Base-by-base conservation (phyloP, 768 basidiomycete genomes). In the Suillus discolor region DNA sequence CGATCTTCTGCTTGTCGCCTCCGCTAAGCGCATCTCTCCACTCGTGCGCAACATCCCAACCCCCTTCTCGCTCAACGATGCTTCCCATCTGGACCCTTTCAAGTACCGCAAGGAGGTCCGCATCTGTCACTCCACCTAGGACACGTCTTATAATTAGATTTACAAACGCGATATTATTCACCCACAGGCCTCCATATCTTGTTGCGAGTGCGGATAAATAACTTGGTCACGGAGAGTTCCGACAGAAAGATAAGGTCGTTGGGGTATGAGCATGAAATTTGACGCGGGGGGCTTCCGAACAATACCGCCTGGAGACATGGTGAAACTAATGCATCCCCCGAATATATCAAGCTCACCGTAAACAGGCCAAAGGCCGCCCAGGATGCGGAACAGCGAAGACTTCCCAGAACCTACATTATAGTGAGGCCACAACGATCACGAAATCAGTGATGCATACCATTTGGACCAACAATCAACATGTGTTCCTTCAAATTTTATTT, bases 191-290 rank as follows among this genome's bases (percentile, higher is more conserved):
- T 85, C 82, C 95, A 97, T 97, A 62, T 93, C 87, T 44, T 81
- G 81, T 68, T 86, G 86, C 18, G 88, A 89, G 76, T 98, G 92
- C 6, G 97, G 97, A 75, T 99, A 99, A 60, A 94, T 97, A 70
- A 99, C 87, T 77, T 99, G 97, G 74, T 99, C 97, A 16, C 97
- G 88, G 3, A 99, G 85, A 0, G 95, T 99, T 6, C 97, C 97
- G 23, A 93, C 82, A 1, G 91, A 93, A n/a, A 98, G 84, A 76
- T 98, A 99, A 2, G 97, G 97, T 42, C 97, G 84, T 76, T 99
- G 97, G 25, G 97, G 97, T 65, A 99, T 97, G 66, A 98, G 83
- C 51, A 96, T 94, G 75, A 99, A 99, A 65, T 96, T 87, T 6
- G 87, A 85, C 6, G 94, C 89, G 8, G 91, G 85, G 0, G 97